Evolutionary conservation across 1,284 basidiomycete species (phyloP).

Genomic region (Rhizoctonia solani): DNA sequence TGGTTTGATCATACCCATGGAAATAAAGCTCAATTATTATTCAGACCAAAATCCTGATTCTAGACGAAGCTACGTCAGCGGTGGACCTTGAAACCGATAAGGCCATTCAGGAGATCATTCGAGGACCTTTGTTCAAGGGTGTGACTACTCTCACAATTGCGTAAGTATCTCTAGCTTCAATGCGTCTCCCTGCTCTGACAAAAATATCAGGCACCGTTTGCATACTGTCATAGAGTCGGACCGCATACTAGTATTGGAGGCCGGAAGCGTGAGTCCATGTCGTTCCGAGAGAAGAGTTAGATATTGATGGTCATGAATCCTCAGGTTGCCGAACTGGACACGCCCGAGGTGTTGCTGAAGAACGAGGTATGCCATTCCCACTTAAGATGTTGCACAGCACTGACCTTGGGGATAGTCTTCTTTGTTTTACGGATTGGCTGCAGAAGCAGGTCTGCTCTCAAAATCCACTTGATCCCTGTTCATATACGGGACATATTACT

Average conservation of each 20-base stretch:
- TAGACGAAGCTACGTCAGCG: constrained; percentile 89
- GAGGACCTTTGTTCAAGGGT: constrained; percentile 65
- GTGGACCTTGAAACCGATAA: constrained; percentile 91
- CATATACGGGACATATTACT: not conserved
- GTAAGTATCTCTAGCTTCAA: constrained; percentile 48
- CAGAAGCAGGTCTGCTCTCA: constrained; percentile 56
- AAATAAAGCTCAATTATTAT: constrained; percentile 1
- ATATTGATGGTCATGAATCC: constrained; percentile 33
- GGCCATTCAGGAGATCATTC: constrained; percentile 81
- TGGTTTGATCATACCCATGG: constrained; percentile 12
- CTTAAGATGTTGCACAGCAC: not conserved
- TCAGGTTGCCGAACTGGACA: constrained; percentile 72
- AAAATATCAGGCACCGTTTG: constrained; percentile 68
- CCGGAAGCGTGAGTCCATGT: constrained; percentile 62
- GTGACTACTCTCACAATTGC: constrained; percentile 86
- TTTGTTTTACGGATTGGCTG: constrained; percentile 60
- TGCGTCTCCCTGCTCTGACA: not conserved
- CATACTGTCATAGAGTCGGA: constrained; percentile 91
- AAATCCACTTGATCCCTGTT: not conserved
- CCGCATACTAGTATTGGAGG: constrained; percentile 80
- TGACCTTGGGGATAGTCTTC: constrained; percentile 41
- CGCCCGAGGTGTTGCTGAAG: constrained; percentile 64
- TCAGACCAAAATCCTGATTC: constrained; percentile 80
- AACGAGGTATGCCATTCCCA: constrained; percentile 50
- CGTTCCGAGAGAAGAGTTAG: constrained; percentile 1